Base-by-base conservation (phyloP, 208 protist species). In the Trypanosoma theileri region DNA sequence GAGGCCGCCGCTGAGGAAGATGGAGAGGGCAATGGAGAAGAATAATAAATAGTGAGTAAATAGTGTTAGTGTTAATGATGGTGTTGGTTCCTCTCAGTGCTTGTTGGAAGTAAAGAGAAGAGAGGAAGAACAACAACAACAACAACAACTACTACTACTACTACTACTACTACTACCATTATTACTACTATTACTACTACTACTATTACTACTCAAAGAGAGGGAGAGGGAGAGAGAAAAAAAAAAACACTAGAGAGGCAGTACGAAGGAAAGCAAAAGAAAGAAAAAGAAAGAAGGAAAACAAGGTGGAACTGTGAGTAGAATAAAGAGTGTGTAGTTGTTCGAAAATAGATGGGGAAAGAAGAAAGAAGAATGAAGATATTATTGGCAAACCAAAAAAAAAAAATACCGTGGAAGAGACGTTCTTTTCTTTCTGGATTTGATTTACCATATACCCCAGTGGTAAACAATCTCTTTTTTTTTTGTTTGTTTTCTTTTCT, bases 1-100 rank as follows among this genome's bases (percentile, higher is more conserved):
- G 79, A 77, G 19, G 84, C 83, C 44, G 80, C 74, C 0, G 78
- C 80, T 19, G 52, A 83, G 22, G 61, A 71, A 3, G 72, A 72
- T n/a, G 66, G 73, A 4, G 55, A 67, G 17, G 54, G 31, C 16
- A 42, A 50, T 57, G 58, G 59, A n/a, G 51, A 26, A 26, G 45
- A 19, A 12, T 56, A 4, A 56, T 35, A 48, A 26, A 17, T 63
- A 21, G 51, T 11, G 42, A 53, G 51, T 35, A 35, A 26, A 17
- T 31, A 26, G 12, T 35, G 1, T 22, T 57, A 17, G 9, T 48
- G 9, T 48, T 48, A 17, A 14, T 9, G 44, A 14, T 9, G 44
- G 44, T 9, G 44, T 9, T 9, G 44, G 44, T 48, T 48, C 14
- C 28, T 35, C 28, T 35, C 4, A 35, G 1, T 35, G 28, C 4